These are phyloP conservation scores for Phytophthora ramorum DNA, from an alignment of 352 stramenopile genomes.

Conservation along the genomic window DNA sequence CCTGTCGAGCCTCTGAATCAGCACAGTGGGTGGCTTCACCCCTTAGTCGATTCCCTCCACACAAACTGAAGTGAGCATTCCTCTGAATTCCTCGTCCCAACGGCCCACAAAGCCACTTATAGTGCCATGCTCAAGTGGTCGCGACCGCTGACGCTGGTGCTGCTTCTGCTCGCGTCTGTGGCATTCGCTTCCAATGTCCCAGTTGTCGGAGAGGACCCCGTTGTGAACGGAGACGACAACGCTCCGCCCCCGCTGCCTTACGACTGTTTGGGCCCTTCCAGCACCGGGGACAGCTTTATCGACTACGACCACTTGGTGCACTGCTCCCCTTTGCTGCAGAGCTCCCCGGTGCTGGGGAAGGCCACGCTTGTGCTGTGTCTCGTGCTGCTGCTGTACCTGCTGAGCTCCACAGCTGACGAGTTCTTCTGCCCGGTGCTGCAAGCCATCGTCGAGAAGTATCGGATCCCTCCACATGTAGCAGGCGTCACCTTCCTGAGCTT, in stretches of 20 bases:
- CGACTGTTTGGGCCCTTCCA: slow-evolving; percentile 39
- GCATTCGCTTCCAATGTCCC: neutral
- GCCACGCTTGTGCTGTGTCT: slow-evolving; percentile 56
- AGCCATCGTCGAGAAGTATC: slow-evolving; percentile 81
- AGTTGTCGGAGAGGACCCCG: slow-evolving; percentile 5
- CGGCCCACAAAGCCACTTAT: neutral
- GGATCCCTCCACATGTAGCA: slow-evolving; percentile 72
- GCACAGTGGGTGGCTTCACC: slow-evolving; percentile 25
- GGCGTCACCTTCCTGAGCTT: slow-evolving; percentile 87
- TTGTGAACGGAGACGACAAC: slow-evolving; percentile 1
- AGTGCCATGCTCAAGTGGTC: slow-evolving; percentile 25
- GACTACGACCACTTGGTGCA: slow-evolving; percentile 75
- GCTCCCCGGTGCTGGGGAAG: slow-evolving; percentile 48
- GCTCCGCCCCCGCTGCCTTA: slow-evolving; percentile 15
- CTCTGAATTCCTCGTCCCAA: slow-evolving; percentile 11
- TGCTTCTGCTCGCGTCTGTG: slow-evolving; percentile 8
- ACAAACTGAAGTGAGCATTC: slow-evolving; percentile 16
- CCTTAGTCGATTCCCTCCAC: slow-evolving; percentile 33
- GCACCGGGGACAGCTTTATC: slow-evolving; percentile 50
- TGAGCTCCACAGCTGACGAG: slow-evolving; percentile 83
- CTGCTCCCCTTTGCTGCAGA: slow-evolving; percentile 54
- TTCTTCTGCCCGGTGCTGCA: slow-evolving; percentile 85
- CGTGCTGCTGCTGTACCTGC: slow-evolving; percentile 71
- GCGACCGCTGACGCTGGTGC: slow-evolving; percentile 14
- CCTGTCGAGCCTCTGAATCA: slow-evolving; percentile 23